Percentiles rank a stretch among this genome's conserved stretches.
phyloP scores from a whole-genome alignment of 2,329 filamentous ascomycete species.

The Alternaria burnsii region DNA sequence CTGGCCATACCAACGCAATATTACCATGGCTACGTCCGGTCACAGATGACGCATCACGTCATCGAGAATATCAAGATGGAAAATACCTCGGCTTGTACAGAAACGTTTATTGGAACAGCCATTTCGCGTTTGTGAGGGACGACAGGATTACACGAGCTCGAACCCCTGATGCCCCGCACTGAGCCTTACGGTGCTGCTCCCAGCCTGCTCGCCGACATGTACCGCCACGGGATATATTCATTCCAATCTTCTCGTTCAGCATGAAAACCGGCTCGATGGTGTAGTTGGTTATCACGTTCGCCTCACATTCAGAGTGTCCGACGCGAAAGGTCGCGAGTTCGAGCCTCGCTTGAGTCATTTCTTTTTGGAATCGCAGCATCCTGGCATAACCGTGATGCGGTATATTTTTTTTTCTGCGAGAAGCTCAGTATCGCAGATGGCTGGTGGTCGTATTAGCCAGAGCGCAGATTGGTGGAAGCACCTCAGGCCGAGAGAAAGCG shows the following conservation, averaged over 20 bases:
- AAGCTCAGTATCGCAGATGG: background rate
- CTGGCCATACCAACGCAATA: background rate
- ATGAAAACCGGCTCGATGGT: slow-evolving; percentile 29
- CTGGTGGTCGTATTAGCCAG: background rate
- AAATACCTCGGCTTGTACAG: background rate
- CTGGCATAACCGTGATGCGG: background rate
- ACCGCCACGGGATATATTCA: background rate
- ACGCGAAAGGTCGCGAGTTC: slow-evolving; percentile 41
- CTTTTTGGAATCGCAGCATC: slow-evolving; percentile 5
- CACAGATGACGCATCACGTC: background rate
- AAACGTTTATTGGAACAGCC: background rate
- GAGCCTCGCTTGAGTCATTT: slow-evolving; percentile 34
- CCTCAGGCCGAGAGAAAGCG: too few relatives aligned
- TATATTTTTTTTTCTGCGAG: background rate
- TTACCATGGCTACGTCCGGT: background rate
- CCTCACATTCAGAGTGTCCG: slow-evolving; percentile 23
- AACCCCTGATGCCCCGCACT: too few relatives aligned
- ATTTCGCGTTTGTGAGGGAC: background rate
- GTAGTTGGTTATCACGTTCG: slow-evolving; percentile 43
- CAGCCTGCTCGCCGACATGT: background rate
- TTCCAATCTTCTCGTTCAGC: background rate
- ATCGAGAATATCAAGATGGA: background rate
- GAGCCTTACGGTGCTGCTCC: background rate
- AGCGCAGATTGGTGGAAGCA: background rate
- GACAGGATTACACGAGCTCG: background rate